A percentile compares a stretch with the other conserved stretches of the same genome.
Evolutionary conservation across 768 basidiomycete genomes (phyloP).

Genomic region (Terana coerulea): DNA sequence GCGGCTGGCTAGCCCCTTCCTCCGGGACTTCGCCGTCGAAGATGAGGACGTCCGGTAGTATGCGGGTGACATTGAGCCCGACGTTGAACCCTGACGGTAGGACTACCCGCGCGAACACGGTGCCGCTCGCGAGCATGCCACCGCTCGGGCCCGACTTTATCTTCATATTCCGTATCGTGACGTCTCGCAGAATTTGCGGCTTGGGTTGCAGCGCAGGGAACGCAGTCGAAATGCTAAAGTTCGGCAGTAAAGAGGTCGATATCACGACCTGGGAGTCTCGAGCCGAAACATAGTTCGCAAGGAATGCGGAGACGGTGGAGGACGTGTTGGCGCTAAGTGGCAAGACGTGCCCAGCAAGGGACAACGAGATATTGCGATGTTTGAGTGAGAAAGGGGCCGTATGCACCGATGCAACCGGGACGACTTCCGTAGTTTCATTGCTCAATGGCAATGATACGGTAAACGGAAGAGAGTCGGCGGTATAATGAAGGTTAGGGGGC

Average conservation of each 20-base stretch:
- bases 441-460: conserved; percentile 44
- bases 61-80: conserved; percentile 54
- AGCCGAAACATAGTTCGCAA: conserved; percentile 62
- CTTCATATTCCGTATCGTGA: conserved; percentile 75
- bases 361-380: conserved; percentile 64
- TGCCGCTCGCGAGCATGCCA: conserved; percentile 64
- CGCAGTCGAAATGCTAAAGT: conserved; percentile 37
- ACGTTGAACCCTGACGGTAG: conserved; percentile 69
- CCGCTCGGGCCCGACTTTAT: conserved; percentile 40
- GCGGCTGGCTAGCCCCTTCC: conserved; percentile 23
- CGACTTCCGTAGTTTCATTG: conserved; percentile 15
- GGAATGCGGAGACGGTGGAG: conserved; percentile 51
- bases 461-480: conserved; percentile 60
- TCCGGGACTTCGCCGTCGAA: conserved; percentile 68
- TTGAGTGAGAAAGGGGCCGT: conserved; percentile 57
- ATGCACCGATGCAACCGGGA: conserved; percentile 52
- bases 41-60: conserved; percentile 74
- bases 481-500: conserved; percentile 45
- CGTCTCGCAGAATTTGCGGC: conserved; percentile 64
- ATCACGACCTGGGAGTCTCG: conserved; percentile 55
- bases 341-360: conserved; percentile 52
- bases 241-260: conserved; percentile 50
- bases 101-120: conserved; percentile 59
- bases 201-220: conserved; percentile 67
- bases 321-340: conserved; percentile 35